Base-by-base conservation (phyloP, 352 stramenopile genomes). In the Globisporangium heterothallicum region DNA sequence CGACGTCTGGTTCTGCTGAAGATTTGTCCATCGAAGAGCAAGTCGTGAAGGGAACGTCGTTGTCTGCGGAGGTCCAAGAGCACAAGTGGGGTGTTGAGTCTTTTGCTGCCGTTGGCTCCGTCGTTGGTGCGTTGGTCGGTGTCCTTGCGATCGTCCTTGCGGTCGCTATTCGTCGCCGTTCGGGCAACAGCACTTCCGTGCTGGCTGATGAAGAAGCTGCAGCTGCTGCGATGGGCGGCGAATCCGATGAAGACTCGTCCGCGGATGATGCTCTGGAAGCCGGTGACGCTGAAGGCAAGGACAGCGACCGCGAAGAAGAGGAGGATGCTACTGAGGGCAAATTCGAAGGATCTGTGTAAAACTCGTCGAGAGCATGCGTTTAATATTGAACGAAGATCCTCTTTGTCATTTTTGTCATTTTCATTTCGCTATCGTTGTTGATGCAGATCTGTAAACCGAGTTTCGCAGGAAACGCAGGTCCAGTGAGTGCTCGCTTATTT, bases 291-390 rank as follows among this genome's bases (percentile, higher is more conserved):
- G 53, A 60, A 36, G n/a, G n/a, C n/a, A 70, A 72, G 51, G 64
- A 66, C 6, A 54, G 56, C 32, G 60, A 59, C 12, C 32, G n/a
- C 38, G 53, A 65, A 19, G 58, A 66, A 6, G 40, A 68, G 19
- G 63, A 64, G 7, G 62, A 49, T 35, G 64, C 70, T 32, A 54
- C 58, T 42, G 70, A 81, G 60, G 71, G 71, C 63, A 78, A 73
- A 56, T 82, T 82, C 25, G 66, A 77, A 24, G 71, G 71, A 42
- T 70, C 71, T 14, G 71, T 74, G 53, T 82, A 73, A 81, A 42
- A 32, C 18, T 53, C n/a, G n/a, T n/a, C n/a, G n/a, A n/a, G 57
- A 38, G 12, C 32, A 38, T 16, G 14, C 12, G 12, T 4, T 16
- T 38, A 42, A 30, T 42, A 40, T n/a, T n/a, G n/a, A n/a, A n/a